Evolutionary conservation across 2,329 filamentous ascomycete species (phyloP), one percentile per base, ranked within the genome.

Genomic region (Madurella fahalii): DNA sequence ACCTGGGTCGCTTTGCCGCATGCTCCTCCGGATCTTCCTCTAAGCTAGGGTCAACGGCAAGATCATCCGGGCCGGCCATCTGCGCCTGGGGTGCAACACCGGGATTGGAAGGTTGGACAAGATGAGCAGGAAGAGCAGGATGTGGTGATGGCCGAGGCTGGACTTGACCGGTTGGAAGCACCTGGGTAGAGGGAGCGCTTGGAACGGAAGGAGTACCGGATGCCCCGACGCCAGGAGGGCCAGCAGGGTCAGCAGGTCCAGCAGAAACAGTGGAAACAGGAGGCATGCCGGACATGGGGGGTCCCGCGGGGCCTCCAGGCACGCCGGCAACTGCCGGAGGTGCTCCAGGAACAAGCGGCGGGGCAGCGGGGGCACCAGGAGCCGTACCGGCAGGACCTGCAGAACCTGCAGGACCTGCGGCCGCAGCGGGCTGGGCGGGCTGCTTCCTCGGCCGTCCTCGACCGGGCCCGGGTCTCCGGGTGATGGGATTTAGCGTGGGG

Each of bases 391-490:
- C 31, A 17, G 25, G 46, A 16, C 37, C 43, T 4, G 34, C 43
- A 42, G 44, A 42, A 30, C 25, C 56, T 30, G 60, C 52, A 45
- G 54, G 51, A 57, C 56, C 50, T 42, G 55, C 40, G 17, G 41
- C 50, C 20, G 17, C 48, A 51, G 25, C 57, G 18, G 58, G 59
- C 39, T 51, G 61, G 40, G 63, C 60, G n/a, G 69, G 68, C 40
- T 70, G 67, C 64, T 82, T 83, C 50, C 75, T 72, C 0, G 79
- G 77, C 7, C 81, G 73, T 2, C 80, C 79, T 43, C 81, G 75
- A 12, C 81, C 80, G 3, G 81, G 81, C 0, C 81, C 81, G 4
- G 81, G 81, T 25, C 81, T 75, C 15, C 81, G 74, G n/a, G 79
- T 83, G 61, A 84, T 83, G 48, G 81, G 81, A 54, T 84, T 83